A percentile compares a stretch with the other conserved stretches of the same genome.
Evolutionary conservation across 768 basidiomycete species (phyloP).

Genomic region (Calocera viscosa): DNA sequence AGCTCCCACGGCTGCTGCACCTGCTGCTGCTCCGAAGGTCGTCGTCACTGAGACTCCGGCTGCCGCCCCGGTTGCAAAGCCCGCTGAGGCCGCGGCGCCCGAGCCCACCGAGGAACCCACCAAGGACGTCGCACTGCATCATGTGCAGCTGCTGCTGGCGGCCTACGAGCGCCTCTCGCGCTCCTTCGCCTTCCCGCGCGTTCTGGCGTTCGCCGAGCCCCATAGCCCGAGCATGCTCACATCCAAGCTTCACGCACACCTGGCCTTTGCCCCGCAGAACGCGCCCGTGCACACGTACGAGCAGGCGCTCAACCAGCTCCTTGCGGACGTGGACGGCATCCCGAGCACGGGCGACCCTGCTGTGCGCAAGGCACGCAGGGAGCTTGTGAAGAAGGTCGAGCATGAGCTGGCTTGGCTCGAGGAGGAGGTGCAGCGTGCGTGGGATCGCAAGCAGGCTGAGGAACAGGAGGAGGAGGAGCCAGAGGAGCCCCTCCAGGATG

Average conservation of each 20-base stretch:
- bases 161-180: conserved; percentile 36
- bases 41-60: too few relatives aligned
- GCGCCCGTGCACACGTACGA: conserved; percentile 48
- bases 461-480: conserved; percentile 4
- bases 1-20: background rate
- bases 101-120: too few relatives aligned
- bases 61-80: background rate
- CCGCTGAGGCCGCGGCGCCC: background rate
- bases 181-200: conserved; percentile 26
- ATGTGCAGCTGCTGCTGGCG: conserved; percentile 22
- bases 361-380: conserved; percentile 41
- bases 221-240: conserved; percentile 53
- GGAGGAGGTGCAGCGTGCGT: conserved; percentile 22
- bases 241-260: conserved; percentile 43
- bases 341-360: conserved; percentile 47
- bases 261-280: conserved; percentile 53
- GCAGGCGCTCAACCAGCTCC: conserved; percentile 49
- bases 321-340: conserved; percentile 54
- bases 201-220: conserved; percentile 29
- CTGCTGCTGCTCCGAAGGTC: too few relatives aligned
- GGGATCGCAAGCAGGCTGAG: conserved; percentile 29
- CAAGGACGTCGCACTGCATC: conserved; percentile 32
- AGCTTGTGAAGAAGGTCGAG: conserved; percentile 48
- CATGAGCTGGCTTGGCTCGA: conserved; percentile 45
- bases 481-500: background rate